phyloP scores from a whole-genome alignment of 2,329 filamentous ascomycete species.

The Scolecobasidium constrictum region DNA sequence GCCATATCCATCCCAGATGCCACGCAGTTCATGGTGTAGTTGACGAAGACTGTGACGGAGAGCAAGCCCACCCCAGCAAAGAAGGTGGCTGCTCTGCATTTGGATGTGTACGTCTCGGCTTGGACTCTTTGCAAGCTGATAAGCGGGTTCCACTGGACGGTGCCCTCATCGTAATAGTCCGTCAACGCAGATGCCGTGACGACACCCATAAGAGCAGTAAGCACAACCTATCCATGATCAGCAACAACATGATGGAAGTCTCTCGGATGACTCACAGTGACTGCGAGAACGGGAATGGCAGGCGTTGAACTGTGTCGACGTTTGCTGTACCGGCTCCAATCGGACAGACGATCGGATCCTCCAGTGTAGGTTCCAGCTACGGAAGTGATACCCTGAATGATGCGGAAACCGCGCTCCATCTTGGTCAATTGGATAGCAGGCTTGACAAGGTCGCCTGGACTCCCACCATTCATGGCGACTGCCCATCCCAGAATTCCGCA shows the following conservation, averaged over 20 bases:
- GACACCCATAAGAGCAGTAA: constrained; percentile 12
- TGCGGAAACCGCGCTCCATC: constrained; percentile 12
- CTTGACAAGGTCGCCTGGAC: constrained; percentile 12
- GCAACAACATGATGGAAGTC: too few species aligned
- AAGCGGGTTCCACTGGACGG: constrained; percentile 17
- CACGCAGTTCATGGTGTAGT: constrained; percentile 17
- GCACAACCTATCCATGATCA: too few species aligned
- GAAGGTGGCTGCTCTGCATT: constrained; percentile 18
- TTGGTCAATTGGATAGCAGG: constrained; percentile 12
- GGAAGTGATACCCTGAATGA: constrained; percentile 11
- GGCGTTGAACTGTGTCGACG: constrained; percentile 11
- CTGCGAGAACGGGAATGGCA: constrained; percentile 10
- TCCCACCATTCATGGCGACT: constrained; percentile 6
- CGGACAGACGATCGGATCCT: constrained; percentile 12
- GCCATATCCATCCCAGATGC: constrained; percentile 20
- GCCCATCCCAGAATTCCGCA: constrained; percentile 12
- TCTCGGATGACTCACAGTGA: constrained; percentile 13
- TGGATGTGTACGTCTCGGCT: constrained; percentile 13
- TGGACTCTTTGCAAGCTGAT: constrained; percentile 15
- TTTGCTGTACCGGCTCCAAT: constrained; percentile 13
- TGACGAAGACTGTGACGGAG: constrained; percentile 16
- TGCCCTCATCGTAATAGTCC: constrained; percentile 14
- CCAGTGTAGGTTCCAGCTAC: constrained; percentile 14
- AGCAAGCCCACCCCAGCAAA: constrained; percentile 20
- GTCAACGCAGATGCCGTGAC: constrained; percentile 15